Percentiles rank a stretch among this genome's conserved stretches.
These are phyloP conservation scores for Fraxinus excelsior DNA, from an alignment of 257 asterid genomes.

Conservation along the genomic window DNA sequence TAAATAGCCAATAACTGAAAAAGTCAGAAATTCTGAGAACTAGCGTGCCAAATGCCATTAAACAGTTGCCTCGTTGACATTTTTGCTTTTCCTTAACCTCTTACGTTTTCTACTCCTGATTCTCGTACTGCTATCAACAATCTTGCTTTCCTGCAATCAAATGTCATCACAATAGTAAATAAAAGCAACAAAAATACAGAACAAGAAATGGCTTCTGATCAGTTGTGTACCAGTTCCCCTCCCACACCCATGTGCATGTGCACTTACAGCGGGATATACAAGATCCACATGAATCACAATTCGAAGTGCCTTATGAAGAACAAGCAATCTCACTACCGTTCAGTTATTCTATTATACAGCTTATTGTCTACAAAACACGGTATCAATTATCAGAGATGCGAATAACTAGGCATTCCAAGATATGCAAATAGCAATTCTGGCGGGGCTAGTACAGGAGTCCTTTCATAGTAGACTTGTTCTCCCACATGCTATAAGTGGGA, in stretches of 20 bases:
- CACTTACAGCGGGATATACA: not conserved
- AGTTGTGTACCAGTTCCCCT: not conserved
- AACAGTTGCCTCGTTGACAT: constrained; percentile 24
- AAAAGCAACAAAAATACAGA: not conserved
- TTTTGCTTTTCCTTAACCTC: constrained; percentile 45
- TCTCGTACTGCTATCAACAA: constrained; percentile 21
- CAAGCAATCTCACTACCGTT: not conserved
- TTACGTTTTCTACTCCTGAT: constrained; percentile 45
- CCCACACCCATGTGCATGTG: not conserved
- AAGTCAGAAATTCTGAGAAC: not conserved
- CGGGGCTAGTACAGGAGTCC: not conserved
- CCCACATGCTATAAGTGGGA: not conserved
- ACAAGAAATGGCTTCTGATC: constrained; percentile 3
- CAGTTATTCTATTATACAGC: not conserved
- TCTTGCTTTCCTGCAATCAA: constrained; percentile 32
- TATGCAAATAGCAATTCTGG: not conserved
- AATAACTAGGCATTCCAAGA: not conserved
- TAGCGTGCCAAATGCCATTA: constrained; percentile 15
- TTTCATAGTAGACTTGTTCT: not conserved
- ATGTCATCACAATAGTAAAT: constrained; percentile 19
- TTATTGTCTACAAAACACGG: not conserved
- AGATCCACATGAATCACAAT: not conserved
- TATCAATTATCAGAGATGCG: not conserved
- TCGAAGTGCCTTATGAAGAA: not conserved
- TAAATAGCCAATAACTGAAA: constrained; percentile 14